Evolutionary conservation across 176 grass and related monocot species (phyloP).

Genomic region (Cenchrus americanus): DNA sequence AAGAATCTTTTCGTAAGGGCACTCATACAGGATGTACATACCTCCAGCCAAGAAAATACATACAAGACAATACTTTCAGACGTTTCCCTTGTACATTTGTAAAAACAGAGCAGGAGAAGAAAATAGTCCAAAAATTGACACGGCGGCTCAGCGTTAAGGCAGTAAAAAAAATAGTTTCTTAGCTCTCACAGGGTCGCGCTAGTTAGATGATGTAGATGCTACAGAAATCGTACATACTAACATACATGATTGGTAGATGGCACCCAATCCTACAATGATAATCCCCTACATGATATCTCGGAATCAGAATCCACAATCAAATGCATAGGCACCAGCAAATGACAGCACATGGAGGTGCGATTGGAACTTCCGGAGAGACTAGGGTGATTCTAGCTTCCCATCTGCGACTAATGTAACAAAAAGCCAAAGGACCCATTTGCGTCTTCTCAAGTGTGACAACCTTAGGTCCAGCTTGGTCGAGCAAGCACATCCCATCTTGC

Average conservation of each 20-base stretch:
- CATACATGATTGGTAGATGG: constrained; percentile 22
- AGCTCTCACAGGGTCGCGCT: not conserved
- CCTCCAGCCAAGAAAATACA: not conserved
- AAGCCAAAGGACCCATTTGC: not conserved
- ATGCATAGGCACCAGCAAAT: not conserved
- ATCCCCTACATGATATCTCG: not conserved
- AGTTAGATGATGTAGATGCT: constrained; percentile 25
- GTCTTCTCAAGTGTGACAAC: not conserved
- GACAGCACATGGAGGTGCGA: not conserved
- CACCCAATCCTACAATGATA: not conserved
- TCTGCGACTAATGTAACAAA: too few relatives aligned
- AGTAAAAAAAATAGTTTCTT: not conserved
- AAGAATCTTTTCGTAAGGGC: too few relatives aligned
- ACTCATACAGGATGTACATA: not conserved
- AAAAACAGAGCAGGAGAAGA: not conserved
- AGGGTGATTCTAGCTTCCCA: too few relatives aligned
- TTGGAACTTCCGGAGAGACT: not conserved
- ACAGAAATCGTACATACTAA: constrained; percentile 31
- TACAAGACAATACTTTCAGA: not conserved
- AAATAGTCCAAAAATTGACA: not conserved
- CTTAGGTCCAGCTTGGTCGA: not conserved
- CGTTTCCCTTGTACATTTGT: not conserved
- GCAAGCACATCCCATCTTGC: not conserved
- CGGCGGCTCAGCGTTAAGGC: not conserved
- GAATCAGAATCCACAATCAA: constrained; percentile 26